A percentile compares a stretch with the other conserved stretches of the same genome.
phyloP scores from a whole-genome alignment of 108 stramenopile genomes.

The Bacterosira constricta region DNA sequence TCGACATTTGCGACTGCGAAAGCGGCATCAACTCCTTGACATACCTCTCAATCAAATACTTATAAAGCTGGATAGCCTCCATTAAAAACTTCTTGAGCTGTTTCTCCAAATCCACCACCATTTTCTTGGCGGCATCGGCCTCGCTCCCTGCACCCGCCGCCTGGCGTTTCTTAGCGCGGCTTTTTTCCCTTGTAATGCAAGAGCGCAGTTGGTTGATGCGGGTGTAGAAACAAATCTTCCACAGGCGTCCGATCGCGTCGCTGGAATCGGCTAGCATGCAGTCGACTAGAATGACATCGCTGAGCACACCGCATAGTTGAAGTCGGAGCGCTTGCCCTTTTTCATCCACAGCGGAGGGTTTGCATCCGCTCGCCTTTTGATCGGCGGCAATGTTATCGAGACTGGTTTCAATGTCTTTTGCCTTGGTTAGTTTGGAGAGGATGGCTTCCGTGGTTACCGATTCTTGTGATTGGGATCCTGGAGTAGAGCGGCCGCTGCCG shows the following conservation, averaged over 20 bases:
- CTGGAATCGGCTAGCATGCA: constrained; percentile 45
- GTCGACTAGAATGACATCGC: constrained; percentile 68
- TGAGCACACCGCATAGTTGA: constrained; percentile 66
- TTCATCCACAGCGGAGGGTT: constrained; percentile 4
- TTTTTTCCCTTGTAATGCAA: constrained; percentile 54
- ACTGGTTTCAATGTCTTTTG: constrained; percentile 16
- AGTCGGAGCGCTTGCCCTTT: constrained; percentile 44
- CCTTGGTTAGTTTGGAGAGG: constrained; percentile 18
- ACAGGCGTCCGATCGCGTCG: constrained; percentile 62
- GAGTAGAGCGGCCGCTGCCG: no score
- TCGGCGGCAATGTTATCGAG: constrained; percentile 11
- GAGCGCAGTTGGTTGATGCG: constrained; percentile 59
- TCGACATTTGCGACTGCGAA: constrained; percentile 14
- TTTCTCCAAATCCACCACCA: constrained; percentile 31
- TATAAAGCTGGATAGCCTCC: constrained; percentile 72
- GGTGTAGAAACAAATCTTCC: constrained; percentile 80
- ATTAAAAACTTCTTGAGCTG: constrained; percentile 54
- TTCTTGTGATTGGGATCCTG: background rate
- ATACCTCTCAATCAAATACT: constrained; percentile 65
- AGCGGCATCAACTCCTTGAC: constrained; percentile 35
- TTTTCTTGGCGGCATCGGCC: constrained; percentile 10
- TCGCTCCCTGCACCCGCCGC: background rate
- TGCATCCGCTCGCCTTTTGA: constrained; percentile 3
- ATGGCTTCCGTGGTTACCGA: constrained; percentile 30
- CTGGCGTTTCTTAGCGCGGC: constrained; percentile 28